Evolutionary conservation across 2,329 filamentous ascomycete genomes (phyloP).

Genomic region (Aureobasidium melanogenum): DNA sequence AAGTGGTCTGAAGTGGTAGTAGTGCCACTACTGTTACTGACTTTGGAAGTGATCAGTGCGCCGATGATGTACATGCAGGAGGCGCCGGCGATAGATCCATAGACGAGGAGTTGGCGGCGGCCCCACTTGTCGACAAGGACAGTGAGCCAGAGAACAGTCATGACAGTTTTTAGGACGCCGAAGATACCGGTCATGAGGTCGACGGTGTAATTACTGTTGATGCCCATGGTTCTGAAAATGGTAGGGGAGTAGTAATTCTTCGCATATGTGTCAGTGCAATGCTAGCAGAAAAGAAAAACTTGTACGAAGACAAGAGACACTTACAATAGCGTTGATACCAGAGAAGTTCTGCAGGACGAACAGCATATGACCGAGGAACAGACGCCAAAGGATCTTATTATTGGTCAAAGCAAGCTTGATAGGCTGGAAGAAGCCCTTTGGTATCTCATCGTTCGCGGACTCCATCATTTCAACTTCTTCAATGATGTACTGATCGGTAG

Average conservation of each 20-base stretch:
- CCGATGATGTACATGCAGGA: constrained; percentile 45
- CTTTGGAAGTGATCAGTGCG: constrained; percentile 44
- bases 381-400: constrained; percentile 14
- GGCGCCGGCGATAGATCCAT: constrained; percentile 41
- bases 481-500: constrained; percentile 56
- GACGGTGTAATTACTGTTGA: constrained; percentile 49
- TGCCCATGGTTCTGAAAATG: constrained; percentile 58
- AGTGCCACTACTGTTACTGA: constrained; percentile 26
- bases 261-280: neutral
- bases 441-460: constrained; percentile 52
- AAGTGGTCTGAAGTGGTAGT: constrained; percentile 37
- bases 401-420: constrained; percentile 13
- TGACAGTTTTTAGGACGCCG: constrained; percentile 23
- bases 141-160: constrained; percentile 32
- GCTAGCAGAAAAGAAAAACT: no score
- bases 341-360: constrained; percentile 15
- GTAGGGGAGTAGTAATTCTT: constrained; percentile 55
- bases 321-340: constrained; percentile 13
- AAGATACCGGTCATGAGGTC: constrained; percentile 42
- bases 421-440: constrained; percentile 13
- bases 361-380: constrained; percentile 16
- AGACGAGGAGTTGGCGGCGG: constrained; percentile 35
- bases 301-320: neutral
- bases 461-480: constrained; percentile 67
- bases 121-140: constrained; percentile 32